Base-by-base conservation (phyloP, 164 flowering plant genomes). In the Macadamia integrifolia region DNA sequence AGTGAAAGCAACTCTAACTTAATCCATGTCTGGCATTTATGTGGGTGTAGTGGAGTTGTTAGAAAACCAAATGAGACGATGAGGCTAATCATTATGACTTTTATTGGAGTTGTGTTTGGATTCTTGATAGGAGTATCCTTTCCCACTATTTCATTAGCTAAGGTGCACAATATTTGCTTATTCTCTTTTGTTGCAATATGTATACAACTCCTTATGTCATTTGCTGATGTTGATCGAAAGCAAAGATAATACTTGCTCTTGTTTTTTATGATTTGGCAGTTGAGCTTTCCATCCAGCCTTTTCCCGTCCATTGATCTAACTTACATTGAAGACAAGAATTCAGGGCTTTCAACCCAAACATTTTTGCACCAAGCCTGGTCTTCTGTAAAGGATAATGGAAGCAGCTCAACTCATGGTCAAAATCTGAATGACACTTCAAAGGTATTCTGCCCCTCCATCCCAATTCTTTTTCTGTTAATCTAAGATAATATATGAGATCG, bases 81-180 rank as follows among this genome's bases (percentile, higher is more conserved):
- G 90, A 86, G 84, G 90, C 72, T 86, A 66, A 65, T 85, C 57
- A 75, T 85, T 23, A 79, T 87, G 31, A 81, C 82, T 32, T 79
- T 84, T 53, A 48, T 84, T 62, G 98, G 94, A 69, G 75, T 87
- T 60, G 77, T 85, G 58, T 76, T 91, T 70, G 98, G 98, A 15
- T 87, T 91, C 82, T 76, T 89, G 31, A 62, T 89, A 61, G 96
- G 98, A 66, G 69, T 82, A 50, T 88, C 90, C 62, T 80, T 85
- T 76, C 92, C 91, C 30, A 64, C 81, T 3, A 60, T 78, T 44
- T 76, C 84, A 32, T 68, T 85, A 56, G 79, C 77, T 14, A 88
- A 79, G 92, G 96, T 92, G 74, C 57, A 31, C 14, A 29, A 56
- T 9, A 28, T 59, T 68, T 53, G 57, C n/a, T 53, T 53, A 14